Conservation (phyloP, 1,284 basidiomycete species). For the Malassezia furfur region DNA sequence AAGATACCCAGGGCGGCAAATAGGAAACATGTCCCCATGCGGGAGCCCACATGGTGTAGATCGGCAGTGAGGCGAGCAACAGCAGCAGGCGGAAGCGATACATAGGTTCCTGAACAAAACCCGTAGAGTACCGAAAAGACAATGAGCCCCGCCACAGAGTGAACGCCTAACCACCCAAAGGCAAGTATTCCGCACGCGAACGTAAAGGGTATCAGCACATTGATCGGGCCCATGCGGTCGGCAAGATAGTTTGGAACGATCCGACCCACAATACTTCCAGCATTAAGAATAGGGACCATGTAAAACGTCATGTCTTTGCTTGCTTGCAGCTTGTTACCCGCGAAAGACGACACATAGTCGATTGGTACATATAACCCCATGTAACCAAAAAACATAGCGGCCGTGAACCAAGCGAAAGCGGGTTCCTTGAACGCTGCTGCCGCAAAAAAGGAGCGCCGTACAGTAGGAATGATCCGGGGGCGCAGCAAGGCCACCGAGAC, state of each 20-base stretch:
- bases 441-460: neutral
- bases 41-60: constrained; percentile 1
- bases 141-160: constrained; percentile 12
- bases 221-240: constrained; percentile 44
- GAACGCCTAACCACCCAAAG: constrained; percentile 19
- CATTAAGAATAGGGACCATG: constrained; percentile 33
- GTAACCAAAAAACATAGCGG: constrained; percentile 6
- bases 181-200: constrained; percentile 30
- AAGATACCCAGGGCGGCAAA: constrained; percentile 13
- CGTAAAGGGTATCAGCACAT: constrained; percentile 43
- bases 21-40: constrained; percentile 2
- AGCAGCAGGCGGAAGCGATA: constrained; percentile 22
- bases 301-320: constrained; percentile 16
- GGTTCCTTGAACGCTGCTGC: constrained; percentile 11
- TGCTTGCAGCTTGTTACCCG: neutral
- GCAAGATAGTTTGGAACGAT: constrained; percentile 45
- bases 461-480: neutral
- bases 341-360: constrained; percentile 17
- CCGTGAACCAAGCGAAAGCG: constrained; percentile 4
- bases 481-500: constrained; percentile 12
- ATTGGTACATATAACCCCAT: constrained; percentile 18
- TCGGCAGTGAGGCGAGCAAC: constrained; percentile 1
- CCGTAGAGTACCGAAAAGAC: constrained; percentile 28
- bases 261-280: constrained; percentile 40
- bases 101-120: constrained; percentile 29